Evolutionary conservation across 2,329 filamentous ascomycete species (phyloP).

Genomic region (Ascochyta viciae-villosae): DNA sequence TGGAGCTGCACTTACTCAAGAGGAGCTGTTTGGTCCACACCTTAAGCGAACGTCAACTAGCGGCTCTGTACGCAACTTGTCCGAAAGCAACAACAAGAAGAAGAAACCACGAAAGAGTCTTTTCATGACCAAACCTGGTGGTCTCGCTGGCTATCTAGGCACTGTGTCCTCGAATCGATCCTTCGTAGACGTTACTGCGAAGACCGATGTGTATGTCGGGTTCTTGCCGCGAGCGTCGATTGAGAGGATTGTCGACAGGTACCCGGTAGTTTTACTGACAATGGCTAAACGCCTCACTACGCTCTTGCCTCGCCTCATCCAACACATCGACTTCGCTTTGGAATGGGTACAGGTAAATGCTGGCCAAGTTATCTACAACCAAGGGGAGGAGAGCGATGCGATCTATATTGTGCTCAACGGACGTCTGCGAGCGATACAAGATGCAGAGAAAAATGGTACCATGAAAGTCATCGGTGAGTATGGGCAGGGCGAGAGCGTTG

Average conservation of each 20-base stretch:
- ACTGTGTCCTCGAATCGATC: conserved; percentile 94
- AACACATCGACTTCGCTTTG: conserved; percentile 97
- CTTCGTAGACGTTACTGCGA: conserved; percentile 95
- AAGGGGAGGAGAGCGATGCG: conserved; percentile 93
- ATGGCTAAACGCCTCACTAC: conserved; percentile 95
- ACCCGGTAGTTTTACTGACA: conserved; percentile 89
- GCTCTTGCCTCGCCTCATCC: conserved; percentile 83
- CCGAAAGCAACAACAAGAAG: conserved; percentile 48
- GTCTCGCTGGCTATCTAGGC: conserved; percentile 91
- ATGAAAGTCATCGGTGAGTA: conserved; percentile 90
- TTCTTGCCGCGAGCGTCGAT: conserved; percentile 86
- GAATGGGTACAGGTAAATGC: conserved; percentile 98
- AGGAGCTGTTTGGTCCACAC: conserved; percentile 44
- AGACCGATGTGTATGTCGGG: conserved; percentile 97
- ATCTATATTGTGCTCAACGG: conserved; percentile 98
- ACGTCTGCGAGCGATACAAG: conserved; percentile 82
- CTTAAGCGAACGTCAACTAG: conserved; percentile 35
- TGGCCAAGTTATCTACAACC: conserved; percentile 92
- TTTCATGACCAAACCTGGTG: conserved; percentile 91
- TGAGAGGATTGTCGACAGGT: conserved; percentile 89
- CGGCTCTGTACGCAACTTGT: conserved; percentile 34
- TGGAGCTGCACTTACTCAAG: conserved; percentile 43
- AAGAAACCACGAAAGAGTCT: conserved; percentile 72
- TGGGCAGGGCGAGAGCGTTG: conserved; percentile 96
- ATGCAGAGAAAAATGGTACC: conserved; percentile 74